A percentile compares a stretch with the other conserved stretches of the same genome.
Evolutionary conservation across 768 basidiomycete genomes (phyloP).

Genomic region (Calocera viscosa): DNA sequence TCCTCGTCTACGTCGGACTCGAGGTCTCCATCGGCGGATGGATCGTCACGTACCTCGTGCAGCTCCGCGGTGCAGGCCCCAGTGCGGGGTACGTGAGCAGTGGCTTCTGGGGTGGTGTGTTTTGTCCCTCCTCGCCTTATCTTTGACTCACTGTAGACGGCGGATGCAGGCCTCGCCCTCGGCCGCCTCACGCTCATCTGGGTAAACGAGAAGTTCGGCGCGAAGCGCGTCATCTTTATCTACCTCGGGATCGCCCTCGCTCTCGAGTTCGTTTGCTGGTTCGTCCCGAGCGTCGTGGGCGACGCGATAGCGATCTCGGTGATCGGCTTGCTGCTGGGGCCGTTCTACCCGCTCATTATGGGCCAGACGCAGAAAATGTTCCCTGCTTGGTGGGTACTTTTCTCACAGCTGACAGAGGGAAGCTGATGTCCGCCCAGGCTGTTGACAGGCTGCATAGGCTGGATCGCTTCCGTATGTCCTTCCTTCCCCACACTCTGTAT

Average conservation of each 20-base stretch:
- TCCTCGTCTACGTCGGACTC: constrained; percentile 29
- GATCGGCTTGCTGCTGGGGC: constrained; percentile 58
- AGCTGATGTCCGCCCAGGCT: background rate
- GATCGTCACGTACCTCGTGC: constrained; percentile 20
- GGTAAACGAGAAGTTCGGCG: constrained; percentile 36
- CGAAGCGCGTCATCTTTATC: constrained; percentile 28
- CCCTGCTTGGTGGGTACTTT: background rate
- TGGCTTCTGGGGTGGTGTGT: constrained; percentile 27
- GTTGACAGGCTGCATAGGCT: constrained; percentile 1
- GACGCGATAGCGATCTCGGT: constrained; percentile 52
- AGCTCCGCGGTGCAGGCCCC: constrained; percentile 16
- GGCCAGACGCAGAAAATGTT: constrained; percentile 7
- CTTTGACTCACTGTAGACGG: background rate
- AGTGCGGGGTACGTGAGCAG: constrained; percentile 26
- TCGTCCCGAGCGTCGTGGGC: constrained; percentile 49
- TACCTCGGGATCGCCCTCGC: constrained; percentile 31
- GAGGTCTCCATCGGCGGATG: constrained; percentile 29
- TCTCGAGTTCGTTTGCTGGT: constrained; percentile 57
- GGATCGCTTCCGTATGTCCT: background rate
- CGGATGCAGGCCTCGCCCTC: constrained; percentile 28
- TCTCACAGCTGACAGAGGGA: background rate
- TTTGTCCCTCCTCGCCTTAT: background rate
- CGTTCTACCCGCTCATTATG: constrained; percentile 51
- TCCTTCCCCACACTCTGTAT: background rate
- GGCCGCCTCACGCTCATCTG: constrained; percentile 43